phyloP scores from a whole-genome alignment of 306 rosid species.

The Crataegus laevigata region DNA sequence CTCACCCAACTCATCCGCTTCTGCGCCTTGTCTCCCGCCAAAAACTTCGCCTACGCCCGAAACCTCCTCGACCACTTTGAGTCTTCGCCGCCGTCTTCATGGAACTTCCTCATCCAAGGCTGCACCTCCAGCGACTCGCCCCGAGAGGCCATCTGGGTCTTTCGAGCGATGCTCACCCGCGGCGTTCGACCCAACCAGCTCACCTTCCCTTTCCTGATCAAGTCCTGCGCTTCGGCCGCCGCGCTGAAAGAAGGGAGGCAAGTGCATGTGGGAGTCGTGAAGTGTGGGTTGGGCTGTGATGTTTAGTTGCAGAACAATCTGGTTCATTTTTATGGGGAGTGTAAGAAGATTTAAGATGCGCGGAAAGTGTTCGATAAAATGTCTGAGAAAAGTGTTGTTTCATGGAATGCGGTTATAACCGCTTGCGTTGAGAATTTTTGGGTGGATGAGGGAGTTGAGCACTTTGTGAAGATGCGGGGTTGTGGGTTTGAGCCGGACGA shows the following conservation, averaged over 20 bases:
- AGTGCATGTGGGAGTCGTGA: conserved; percentile 46
- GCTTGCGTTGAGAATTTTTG: conserved; percentile 63
- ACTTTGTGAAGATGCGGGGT: conserved; percentile 54
- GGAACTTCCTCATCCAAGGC: conserved; percentile 76
- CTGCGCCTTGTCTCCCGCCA: conserved; percentile 44
- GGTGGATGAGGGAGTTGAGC: conserved; percentile 42
- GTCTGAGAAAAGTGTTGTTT: conserved; percentile 54
- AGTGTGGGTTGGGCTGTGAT: conserved; percentile 59
- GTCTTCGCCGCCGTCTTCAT: conserved; percentile 40
- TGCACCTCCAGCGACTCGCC: conserved; percentile 50
- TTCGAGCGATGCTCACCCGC: conserved; percentile 44
- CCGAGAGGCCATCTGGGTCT: conserved; percentile 41
- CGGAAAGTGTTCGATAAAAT: conserved; percentile 59
- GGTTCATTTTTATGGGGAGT: conserved; percentile 56
- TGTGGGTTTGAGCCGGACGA: conserved; percentile 68
- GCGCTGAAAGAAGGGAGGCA: conserved; percentile 56
- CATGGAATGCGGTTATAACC: conserved; percentile 71
- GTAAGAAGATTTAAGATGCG: conserved; percentile 51
- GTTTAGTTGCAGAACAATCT: conserved; percentile 70
- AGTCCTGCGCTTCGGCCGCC: conserved; percentile 40
- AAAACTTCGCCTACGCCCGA: conserved; percentile 44
- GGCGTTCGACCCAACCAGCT: conserved; percentile 51
- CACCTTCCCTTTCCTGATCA: conserved; percentile 66
- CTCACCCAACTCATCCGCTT: conserved; percentile 52
- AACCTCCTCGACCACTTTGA: conserved; percentile 28